Base-by-base conservation (phyloP, 2,329 filamentous ascomycete genomes). In the Endocalyx cinctus region DNA sequence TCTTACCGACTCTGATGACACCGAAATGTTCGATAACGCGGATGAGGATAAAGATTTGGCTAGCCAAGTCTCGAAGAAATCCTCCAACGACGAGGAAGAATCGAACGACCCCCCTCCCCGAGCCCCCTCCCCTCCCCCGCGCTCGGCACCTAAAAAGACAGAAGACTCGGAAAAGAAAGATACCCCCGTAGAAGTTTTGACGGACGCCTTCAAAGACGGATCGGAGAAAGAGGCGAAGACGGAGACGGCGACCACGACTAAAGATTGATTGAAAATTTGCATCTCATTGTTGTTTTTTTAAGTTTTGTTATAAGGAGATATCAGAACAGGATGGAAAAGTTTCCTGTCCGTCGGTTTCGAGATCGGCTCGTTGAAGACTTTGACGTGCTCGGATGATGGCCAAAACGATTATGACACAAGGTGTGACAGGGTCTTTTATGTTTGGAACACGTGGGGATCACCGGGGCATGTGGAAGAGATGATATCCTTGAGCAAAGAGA, bases 1-100 rank as follows among this genome's bases (percentile, higher is more conserved):
- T 59, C 72, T 89, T 55, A 87, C 87, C 49, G 87, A 92, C 63
- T 84, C 84, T 58, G 82, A 88, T 62, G 88, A 96, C 57, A 80
- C 84, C 45, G 88, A 95, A 53, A 90, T 95, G 82, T 94, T 96
- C 64, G 87, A 96, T 61, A 82, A 88, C 55, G 62, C 67, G 52
- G 84, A 87, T 58, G 87, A 94, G 55, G 86, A 94, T 55, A 86
- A 87, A 60, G 88, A 95, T 57, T 72, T 89, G 44, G 82, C 78
- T 46, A 89, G 83, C 60, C 87, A 94, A 66, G 84, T 92, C 41
- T 76, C 78, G 57, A 89, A 86, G 66, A 69, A 67, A 38, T 46
- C 52, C 11, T 44, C 50, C 5, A 39, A 39, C 32, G 46, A 51
- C 25, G 54, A 52, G 29, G 50, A 50, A 14, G 47, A 52, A 17